These are phyloP conservation scores for Fragosphaeria purpurea DNA, from an alignment of 2,329 filamentous ascomycete genomes.

Conservation along the genomic window DNA sequence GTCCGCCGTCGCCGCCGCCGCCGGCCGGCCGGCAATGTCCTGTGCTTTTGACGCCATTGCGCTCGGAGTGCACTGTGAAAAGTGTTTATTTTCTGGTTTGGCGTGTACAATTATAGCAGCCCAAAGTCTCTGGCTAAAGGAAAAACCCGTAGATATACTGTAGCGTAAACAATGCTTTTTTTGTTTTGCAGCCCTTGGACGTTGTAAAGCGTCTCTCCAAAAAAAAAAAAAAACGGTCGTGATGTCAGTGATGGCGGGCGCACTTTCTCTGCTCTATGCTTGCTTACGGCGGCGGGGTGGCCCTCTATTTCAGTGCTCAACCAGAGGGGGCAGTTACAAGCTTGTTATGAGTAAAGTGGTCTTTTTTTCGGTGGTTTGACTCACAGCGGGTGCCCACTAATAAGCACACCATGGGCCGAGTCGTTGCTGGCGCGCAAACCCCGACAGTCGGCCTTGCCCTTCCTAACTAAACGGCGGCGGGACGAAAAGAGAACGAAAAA, in stretches of 20 bases:
- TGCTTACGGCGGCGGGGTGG: conserved; percentile 2
- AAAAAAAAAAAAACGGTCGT: conserved; percentile 1
- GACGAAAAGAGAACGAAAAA: conserved; percentile 4
- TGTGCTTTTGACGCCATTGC: conserved; percentile 13
- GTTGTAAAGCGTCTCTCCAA: too few species aligned
- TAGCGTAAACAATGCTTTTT: too few species aligned
- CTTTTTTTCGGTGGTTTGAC: neutral
- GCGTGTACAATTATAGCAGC: too few species aligned
- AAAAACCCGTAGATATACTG: too few species aligned
- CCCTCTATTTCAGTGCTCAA: neutral
- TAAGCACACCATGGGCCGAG: too few species aligned
- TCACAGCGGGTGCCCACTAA: neutral
- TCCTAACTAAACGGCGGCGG: neutral
- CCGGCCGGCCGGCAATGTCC: conserved; percentile 26
- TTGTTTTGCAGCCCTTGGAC: too few species aligned
- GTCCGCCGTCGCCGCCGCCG: conserved; percentile 28
- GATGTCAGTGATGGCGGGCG: conserved; percentile 7
- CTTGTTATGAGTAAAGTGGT: neutral
- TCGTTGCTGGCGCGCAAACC: neutral
- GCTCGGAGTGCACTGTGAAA: neutral
- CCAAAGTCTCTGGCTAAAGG: neutral
- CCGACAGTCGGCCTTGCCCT: neutral
- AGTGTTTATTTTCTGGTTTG: neutral
- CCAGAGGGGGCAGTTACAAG: too few species aligned
- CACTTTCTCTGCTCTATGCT: neutral